phyloP scores from a whole-genome alignment of 768 basidiomycete genomes.

The Glaciozyma martinii region DNA sequence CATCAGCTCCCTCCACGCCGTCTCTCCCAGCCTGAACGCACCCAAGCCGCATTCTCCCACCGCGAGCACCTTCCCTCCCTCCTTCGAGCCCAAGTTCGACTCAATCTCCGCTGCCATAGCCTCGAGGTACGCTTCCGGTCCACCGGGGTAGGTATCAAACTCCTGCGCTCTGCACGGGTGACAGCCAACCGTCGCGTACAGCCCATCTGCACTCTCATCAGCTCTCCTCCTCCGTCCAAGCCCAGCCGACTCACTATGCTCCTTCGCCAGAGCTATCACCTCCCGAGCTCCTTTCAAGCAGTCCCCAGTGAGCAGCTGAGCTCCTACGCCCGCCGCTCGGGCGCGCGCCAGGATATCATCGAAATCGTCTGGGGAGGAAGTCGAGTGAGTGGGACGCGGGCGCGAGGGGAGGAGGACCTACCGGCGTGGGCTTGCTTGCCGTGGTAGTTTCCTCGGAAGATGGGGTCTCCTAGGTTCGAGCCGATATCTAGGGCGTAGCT shows the following conservation, averaged over 20 bases:
- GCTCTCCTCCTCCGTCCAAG: not conserved
- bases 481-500: constrained; percentile 41
- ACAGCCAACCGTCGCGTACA: constrained; percentile 68
- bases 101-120: constrained; percentile 49
- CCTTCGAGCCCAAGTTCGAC: constrained; percentile 3
- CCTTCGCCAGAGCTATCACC: constrained; percentile 54
- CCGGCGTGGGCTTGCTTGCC: constrained; percentile 40
- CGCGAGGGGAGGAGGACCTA: not conserved
- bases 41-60: constrained; percentile 62
- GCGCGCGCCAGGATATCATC: constrained; percentile 52
- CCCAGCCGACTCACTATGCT: constrained; percentile 44
- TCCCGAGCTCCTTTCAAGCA: constrained; percentile 55
- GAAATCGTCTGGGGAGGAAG: constrained; percentile 52
- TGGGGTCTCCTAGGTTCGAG: constrained; percentile 37
- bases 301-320: constrained; percentile 69
- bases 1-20: too few relatives aligned
- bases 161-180: constrained; percentile 68
- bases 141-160: constrained; percentile 53
- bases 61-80: constrained; percentile 39
- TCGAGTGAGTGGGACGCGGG: not conserved
- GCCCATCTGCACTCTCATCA: constrained; percentile 41
- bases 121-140: constrained; percentile 54
- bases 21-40: too few relatives aligned
- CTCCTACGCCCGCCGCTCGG: constrained; percentile 52
- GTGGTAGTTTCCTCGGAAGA: constrained; percentile 41